Base-by-base conservation (phyloP, 2,329 filamentous ascomycete species). In the Penicillium brasilianum region DNA sequence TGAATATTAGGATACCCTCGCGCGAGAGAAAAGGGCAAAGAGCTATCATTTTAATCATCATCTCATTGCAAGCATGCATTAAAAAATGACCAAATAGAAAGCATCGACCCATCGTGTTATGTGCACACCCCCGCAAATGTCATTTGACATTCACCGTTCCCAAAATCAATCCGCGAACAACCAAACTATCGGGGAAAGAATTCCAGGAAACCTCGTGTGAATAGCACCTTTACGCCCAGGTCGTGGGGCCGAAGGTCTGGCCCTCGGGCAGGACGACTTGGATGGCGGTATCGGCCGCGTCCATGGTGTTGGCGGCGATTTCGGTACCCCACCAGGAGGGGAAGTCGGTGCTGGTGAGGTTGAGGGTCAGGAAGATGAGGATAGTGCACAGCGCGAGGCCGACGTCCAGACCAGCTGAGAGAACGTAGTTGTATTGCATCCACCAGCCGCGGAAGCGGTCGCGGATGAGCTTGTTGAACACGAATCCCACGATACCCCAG, bases 341-440 rank as follows among this genome's bases (percentile, higher is more conserved):
- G 59, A 85, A 78, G 2, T 73, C 70, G 9, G 82, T 81, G 36
- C 81, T 78, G 2, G 88, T 88, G 65, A 91, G 73, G 58, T 87
- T 86, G 30, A 92, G 77, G 1, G 87, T 83, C 67, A 90, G 86
- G 79, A 92, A 90, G 59, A 92, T 88, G 59, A 92, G 74, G 37
- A 92, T 83, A 0, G 88, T 88, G 36, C 83, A 85, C 20, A 91
- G 74, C 13, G 88, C 86, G 5, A 91, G 81, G 5, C 89, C 89
- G 52, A 85, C 85, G 73, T 92, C 90, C 39, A 92, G 78, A 1
- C 87, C 90, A 0, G 89, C 89, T 20, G 88, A 90, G 0, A 88
- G 86, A 70, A 91, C 83, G 73, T 92, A 92, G 79, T 92, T 92
- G 79, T 91, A 92, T 74, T 88, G 87, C 74, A 89, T 80, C 90